These are phyloP conservation scores for Backusella macrospora DNA, from an alignment of 192 early-diverging fungal species.

Conservation along the genomic window DNA sequence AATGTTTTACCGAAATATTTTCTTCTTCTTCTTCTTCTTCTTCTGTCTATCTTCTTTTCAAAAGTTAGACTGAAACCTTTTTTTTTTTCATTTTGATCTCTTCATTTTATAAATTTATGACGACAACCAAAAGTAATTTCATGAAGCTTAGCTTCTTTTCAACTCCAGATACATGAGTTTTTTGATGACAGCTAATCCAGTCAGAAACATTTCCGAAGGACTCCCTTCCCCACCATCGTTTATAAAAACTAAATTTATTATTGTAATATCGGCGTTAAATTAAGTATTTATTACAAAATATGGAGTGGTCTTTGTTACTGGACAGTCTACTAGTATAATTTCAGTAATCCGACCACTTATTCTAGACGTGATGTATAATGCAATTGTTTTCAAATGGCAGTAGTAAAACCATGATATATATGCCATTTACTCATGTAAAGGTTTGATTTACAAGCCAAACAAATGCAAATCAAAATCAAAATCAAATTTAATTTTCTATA, in stretches of 20 bases:
- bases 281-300: background rate
- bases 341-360: background rate
- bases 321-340: background rate
- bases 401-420: background rate
- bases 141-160: background rate
- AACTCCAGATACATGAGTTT: background rate
- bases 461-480: conserved; percentile 9
- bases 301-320: background rate
- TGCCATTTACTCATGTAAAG: no score
- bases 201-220: background rate
- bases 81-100: background rate
- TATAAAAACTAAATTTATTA: background rate
- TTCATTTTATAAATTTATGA: background rate
- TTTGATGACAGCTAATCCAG: background rate
- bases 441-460: no score
- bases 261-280: background rate
- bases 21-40: background rate
- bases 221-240: background rate
- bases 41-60: background rate
- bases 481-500: background rate
- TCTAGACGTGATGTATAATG: background rate
- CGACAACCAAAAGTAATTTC: background rate
- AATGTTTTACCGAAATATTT: background rate
- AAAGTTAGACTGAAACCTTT: background rate
- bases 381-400: background rate